A percentile compares a stretch with the other conserved stretches of the same genome.
phyloP scores from a whole-genome alignment of 1,284 basidiomycete species.

The Ceratobasidium sp. region DNA sequence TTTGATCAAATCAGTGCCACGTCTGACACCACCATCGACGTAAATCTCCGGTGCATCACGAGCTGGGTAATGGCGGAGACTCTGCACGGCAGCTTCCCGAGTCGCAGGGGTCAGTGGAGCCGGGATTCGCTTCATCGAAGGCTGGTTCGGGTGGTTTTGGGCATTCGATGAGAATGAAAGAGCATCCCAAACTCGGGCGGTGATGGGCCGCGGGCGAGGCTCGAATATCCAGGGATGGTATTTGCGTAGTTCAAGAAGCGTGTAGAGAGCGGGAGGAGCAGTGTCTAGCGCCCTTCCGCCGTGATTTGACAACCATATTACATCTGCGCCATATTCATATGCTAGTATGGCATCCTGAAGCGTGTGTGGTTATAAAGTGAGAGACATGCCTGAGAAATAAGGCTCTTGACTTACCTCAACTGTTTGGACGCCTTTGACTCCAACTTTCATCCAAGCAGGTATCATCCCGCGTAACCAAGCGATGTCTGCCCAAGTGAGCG shows the following conservation, averaged over 20 bases:
- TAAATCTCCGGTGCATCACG: constrained; percentile 52
- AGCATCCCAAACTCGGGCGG: constrained; percentile 17
- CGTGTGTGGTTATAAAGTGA: too few relatives aligned
- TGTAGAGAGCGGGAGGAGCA: constrained; percentile 60
- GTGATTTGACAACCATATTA: constrained; percentile 62
- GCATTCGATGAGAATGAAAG: background rate
- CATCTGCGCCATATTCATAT: constrained; percentile 59
- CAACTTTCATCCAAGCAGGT: constrained; percentile 44
- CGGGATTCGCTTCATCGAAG: constrained; percentile 27
- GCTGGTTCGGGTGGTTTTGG: constrained; percentile 50
- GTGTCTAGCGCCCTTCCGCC: constrained; percentile 53
- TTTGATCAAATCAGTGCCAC: constrained; percentile 64
- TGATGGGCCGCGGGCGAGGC: constrained; percentile 51
- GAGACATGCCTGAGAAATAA: too few relatives aligned
- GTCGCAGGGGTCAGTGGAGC: constrained; percentile 25
- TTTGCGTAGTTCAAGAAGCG: constrained; percentile 60
- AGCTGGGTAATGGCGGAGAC: constrained; percentile 24
- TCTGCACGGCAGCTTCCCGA: constrained; percentile 24
- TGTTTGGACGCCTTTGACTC: constrained; percentile 48
- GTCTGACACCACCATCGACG: constrained; percentile 63
- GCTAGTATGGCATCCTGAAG: constrained; percentile 59
- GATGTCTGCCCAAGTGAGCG: constrained; percentile 49
- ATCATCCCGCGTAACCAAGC: constrained; percentile 49
- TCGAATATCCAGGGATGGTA: constrained; percentile 59
- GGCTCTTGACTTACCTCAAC: constrained; percentile 44